phyloP scores from a whole-genome alignment of 345 rosid genomes.

The Citrus mangshanensis region DNA sequence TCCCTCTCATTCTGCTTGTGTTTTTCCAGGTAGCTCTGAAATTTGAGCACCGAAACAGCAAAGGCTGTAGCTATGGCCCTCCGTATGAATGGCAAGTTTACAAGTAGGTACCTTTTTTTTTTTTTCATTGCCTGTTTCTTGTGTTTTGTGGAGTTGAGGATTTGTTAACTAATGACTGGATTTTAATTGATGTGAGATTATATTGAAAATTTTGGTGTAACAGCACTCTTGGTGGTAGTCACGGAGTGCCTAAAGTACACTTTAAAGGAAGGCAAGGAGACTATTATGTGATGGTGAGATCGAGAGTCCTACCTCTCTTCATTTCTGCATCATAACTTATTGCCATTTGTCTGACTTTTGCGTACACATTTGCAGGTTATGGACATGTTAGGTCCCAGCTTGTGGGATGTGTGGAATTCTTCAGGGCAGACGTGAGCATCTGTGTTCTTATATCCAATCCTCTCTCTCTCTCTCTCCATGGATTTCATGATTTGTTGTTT shows the following conservation, averaged over 20 bases:
- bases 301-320: constrained; percentile 5
- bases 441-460: constrained; percentile 6
- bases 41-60: constrained; percentile 94
- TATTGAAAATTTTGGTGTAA: constrained; percentile 13
- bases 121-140: neutral
- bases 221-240: constrained; percentile 95
- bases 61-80: constrained; percentile 98
- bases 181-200: constrained; percentile 1
- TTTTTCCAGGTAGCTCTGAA: constrained; percentile 81
- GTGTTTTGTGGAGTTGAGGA: neutral
- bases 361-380: constrained; percentile 55
- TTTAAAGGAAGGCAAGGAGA: constrained; percentile 96
- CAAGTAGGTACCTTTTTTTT: constrained; percentile 47
- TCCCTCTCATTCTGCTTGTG: constrained; percentile 11
- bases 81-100: constrained; percentile 98
- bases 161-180: neutral
- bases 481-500: constrained; percentile 10
- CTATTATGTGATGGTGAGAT: constrained; percentile 87
- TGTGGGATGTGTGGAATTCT: constrained; percentile 98
- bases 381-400: constrained; percentile 99
- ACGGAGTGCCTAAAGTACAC: constrained; percentile 92
- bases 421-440: constrained; percentile 87
- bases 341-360: constrained; percentile 18
- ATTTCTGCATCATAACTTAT: constrained; percentile 11
- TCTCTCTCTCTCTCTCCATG: neutral